Evolutionary conservation across 2,329 filamentous ascomycete species (phyloP).

Genomic region (Arthrobotrys sphaeroides): DNA sequence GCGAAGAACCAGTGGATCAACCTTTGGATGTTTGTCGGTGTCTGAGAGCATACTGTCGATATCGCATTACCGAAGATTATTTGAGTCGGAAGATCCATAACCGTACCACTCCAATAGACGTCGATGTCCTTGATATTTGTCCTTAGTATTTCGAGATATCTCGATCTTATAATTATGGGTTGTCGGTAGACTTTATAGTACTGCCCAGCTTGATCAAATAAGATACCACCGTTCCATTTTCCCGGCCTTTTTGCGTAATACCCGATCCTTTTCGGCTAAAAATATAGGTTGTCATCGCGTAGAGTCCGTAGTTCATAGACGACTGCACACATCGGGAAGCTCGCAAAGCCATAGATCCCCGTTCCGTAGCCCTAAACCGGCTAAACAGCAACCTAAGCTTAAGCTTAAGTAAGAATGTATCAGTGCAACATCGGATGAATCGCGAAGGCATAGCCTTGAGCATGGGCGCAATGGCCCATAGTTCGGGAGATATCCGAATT

Average conservation of each 20-base stretch:
- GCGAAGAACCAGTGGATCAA: no score
- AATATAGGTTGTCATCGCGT: slow-evolving; percentile 1
- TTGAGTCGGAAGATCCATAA: no score
- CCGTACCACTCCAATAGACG: no score
- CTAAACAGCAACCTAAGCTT: slow-evolving; percentile 1
- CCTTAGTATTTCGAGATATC: no score
- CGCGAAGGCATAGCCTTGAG: not conserved
- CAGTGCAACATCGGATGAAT: slow-evolving; percentile 4
- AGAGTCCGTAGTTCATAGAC: slow-evolving; percentile 10
- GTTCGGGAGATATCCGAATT: slow-evolving; percentile 36
- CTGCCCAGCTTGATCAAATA: not conserved
- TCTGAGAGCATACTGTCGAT: not conserved
- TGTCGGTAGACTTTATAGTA: not conserved
- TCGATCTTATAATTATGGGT: no score
- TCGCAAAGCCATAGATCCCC: not conserved
- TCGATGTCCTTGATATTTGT: no score
- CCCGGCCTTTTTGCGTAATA: not conserved
- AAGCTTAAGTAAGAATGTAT: slow-evolving; percentile 22
- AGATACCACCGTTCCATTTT: slow-evolving; percentile 3
- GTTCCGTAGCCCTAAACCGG: slow-evolving; percentile 17
- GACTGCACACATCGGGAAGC: slow-evolving; percentile 35
- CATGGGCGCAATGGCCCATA: not conserved
- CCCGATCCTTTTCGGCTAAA: slow-evolving; percentile 33
- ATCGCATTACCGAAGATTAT: no score
- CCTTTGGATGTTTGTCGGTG: not conserved